Conservation (phyloP, 805 yeast genomes). For the Debaryomyces castellii region DNA sequence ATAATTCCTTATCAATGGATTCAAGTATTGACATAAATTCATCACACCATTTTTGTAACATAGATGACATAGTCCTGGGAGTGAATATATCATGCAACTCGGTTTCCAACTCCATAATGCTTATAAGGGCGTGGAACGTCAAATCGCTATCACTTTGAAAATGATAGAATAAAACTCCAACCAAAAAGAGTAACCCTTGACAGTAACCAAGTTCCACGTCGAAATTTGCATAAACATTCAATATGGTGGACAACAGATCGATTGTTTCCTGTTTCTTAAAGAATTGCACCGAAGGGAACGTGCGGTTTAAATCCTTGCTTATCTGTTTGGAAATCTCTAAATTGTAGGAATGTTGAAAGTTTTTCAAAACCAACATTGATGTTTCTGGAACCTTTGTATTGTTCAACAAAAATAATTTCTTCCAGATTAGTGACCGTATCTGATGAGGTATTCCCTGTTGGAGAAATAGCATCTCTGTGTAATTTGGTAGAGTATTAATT, state of each 20-base stretch:
- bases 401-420: slow-evolving; percentile 31
- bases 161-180: slow-evolving; percentile 53
- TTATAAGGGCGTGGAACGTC: slow-evolving; percentile 53
- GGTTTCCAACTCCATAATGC: slow-evolving; percentile 56
- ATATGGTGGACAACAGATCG: slow-evolving; percentile 48
- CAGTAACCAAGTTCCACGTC: slow-evolving; percentile 69
- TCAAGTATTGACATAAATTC: slow-evolving; percentile 49
- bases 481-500: slow-evolving; percentile 46
- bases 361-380: slow-evolving; percentile 30
- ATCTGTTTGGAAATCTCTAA: slow-evolving; percentile 44
- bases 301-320: slow-evolving; percentile 56
- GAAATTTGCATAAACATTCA: slow-evolving; percentile 62
- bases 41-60: slow-evolving; percentile 49
- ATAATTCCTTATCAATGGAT: slow-evolving; percentile 39
- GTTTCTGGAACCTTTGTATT: slow-evolving; percentile 32
- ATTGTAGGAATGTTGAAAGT: slow-evolving; percentile 44
- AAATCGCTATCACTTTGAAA: slow-evolving; percentile 28
- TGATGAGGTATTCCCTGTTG: slow-evolving; percentile 47
- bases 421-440: slow-evolving; percentile 47
- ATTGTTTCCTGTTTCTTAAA: slow-evolving; percentile 47
- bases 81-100: slow-evolving; percentile 52
- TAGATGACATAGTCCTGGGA: slow-evolving; percentile 51
- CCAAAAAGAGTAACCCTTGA: slow-evolving; percentile 64
- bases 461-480: slow-evolving; percentile 43
- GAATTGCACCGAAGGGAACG: slow-evolving; percentile 55